Evolutionary conservation across 257 asterid genomes (phyloP).

Genomic region (Echium plantagineum): DNA sequence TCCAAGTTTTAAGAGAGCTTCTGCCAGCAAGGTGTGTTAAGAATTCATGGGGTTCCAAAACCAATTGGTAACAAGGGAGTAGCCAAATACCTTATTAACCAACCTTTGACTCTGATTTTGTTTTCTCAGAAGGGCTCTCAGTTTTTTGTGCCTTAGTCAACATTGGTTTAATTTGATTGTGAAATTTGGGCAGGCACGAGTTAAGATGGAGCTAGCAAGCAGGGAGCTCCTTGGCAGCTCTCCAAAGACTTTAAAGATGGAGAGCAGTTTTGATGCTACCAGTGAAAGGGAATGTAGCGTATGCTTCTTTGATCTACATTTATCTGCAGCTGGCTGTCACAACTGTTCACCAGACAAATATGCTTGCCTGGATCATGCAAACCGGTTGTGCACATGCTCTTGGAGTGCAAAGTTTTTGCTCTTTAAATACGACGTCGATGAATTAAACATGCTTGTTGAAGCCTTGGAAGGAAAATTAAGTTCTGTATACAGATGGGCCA

Average conservation of each 20-base stretch:
- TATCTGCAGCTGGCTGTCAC: slow-evolving; percentile 88
- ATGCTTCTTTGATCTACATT: slow-evolving; percentile 72
- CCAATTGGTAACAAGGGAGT: no score
- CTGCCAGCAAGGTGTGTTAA: no score
- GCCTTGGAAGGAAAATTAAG: slow-evolving; percentile 85
- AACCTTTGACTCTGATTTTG: background rate
- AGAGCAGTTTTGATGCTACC: slow-evolving; percentile 65
- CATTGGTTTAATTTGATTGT: background rate
- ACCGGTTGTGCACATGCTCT: slow-evolving; percentile 65
- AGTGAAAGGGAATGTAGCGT: slow-evolving; percentile 82
- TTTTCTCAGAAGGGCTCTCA: background rate
- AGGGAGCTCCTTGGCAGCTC: slow-evolving; percentile 66
- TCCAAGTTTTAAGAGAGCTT: no score
- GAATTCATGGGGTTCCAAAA: no score
- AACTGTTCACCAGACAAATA: slow-evolving; percentile 71
- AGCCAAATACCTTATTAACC: no score
- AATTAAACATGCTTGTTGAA: slow-evolving; percentile 59
- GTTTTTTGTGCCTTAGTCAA: background rate
- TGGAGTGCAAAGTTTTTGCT: slow-evolving; percentile 82
- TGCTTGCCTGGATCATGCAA: slow-evolving; percentile 80
- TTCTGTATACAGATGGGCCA: slow-evolving; percentile 85
- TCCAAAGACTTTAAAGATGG: slow-evolving; percentile 73
- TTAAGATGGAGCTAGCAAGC: slow-evolving; percentile 56
- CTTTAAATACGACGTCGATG: slow-evolving; percentile 59
- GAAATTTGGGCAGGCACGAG: slow-evolving; percentile 43